Base-by-base conservation (phyloP, 306 rosid species). In the Cicer arietinum region DNA sequence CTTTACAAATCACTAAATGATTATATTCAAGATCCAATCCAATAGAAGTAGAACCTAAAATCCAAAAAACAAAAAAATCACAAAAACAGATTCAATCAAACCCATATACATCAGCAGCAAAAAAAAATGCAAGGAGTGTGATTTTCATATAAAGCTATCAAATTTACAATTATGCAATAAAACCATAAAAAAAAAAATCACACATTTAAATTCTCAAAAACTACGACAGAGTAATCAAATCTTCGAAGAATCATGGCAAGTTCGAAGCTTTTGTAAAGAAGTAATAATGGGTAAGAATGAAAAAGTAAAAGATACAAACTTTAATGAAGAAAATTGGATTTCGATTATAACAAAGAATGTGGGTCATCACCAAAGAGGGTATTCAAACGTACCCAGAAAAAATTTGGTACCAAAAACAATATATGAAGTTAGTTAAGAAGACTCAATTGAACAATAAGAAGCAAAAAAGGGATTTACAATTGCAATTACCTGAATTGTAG, bases 1-100 rank as follows among this genome's bases (percentile, higher is more conserved):
- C 47, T 71, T 71, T 62, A 43, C 64, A 12, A 41, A 74, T 40
- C 71, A 1, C 48, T 8, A 30, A 77, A 20, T 50, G 56, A 77
- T 58, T 44, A 51, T 60, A 73, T 2, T 73, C 85, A 75, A 77
- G 84, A 83, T 81, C 73, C 81, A 68, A 83, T 81, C 73, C 81
- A 68, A 53, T 40, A 66, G n/a, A 58, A 63, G 13, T 69, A 22
- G 14, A 12, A 35, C 9, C 59, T 41, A 70, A 73, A 69, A 59
- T 59, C 20, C 35, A 12, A 40, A 17, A 7, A 52, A 42, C 42
- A 46, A 40, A 14, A 12, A 45, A 22, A 12, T 8, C 62, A 8
- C 58, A 57, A 5, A n/a, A 3, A 60, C 16, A 77, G 63, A 75
- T 45, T 77, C 64, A 77, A 35, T 67, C 77, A 72, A 73, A 77